phyloP scores from a whole-genome alignment of 2,329 filamentous ascomycete genomes.

The Nemania sp. region DNA sequence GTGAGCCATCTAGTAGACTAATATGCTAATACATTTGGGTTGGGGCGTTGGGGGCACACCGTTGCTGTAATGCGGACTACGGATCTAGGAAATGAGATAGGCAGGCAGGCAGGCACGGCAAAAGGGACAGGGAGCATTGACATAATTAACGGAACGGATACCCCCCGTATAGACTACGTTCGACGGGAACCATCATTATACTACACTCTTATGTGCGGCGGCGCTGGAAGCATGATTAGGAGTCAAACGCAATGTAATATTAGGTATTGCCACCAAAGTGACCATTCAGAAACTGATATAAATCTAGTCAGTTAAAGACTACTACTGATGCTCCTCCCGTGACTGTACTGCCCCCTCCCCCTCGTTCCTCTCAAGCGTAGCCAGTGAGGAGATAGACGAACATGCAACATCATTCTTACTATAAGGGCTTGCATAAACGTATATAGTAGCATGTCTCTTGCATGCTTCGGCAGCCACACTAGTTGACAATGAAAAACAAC shows the following conservation, averaged over 20 bases:
- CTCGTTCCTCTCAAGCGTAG: no score
- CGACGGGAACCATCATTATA: slow-evolving; percentile 11
- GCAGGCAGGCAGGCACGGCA: slow-evolving; percentile 12
- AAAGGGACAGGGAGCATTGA: slow-evolving; percentile 20
- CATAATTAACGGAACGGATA: slow-evolving; percentile 24
- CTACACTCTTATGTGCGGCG: neutral
- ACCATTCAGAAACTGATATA: neutral
- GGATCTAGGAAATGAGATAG: slow-evolving; percentile 6
- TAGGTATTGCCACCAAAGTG: neutral
- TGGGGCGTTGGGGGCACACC: slow-evolving; percentile 21
- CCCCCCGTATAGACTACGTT: slow-evolving; percentile 15
- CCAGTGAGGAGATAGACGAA: slow-evolving; percentile 4
- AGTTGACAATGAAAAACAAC: neutral
- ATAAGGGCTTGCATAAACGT: neutral
- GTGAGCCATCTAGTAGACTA: slow-evolving; percentile 37
- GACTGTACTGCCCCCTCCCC: no score
- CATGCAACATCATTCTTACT: neutral
- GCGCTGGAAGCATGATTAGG: neutral
- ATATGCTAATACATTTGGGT: slow-evolving; percentile 7
- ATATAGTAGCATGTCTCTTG: neutral
- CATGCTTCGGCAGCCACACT: neutral
- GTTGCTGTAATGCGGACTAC: slow-evolving; percentile 10
- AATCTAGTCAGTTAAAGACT: neutral
- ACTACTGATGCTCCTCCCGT: no score
- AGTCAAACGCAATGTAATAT: slow-evolving; percentile 5